Evolutionary conservation across 495 filamentous ascomycete genomes (phyloP).

Genomic region (Penicillium turbatum): DNA sequence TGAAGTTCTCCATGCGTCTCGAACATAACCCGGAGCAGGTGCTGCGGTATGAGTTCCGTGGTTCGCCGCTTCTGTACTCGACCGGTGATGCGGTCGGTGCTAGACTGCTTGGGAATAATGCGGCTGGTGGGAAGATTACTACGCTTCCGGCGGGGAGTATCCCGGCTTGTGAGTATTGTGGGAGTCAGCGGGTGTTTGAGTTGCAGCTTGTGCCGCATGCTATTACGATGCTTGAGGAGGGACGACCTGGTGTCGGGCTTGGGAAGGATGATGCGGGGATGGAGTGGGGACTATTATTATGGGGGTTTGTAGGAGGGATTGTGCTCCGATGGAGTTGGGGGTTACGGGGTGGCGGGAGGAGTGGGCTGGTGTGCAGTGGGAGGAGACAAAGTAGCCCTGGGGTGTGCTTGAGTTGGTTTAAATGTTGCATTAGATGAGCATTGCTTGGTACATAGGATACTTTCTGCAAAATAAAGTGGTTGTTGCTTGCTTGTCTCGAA

Average conservation of each 20-base stretch:
- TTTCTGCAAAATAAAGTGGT: no score
- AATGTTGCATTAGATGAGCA: background rate
- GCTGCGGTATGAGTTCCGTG: constrained; percentile 85
- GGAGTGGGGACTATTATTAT: constrained; percentile 97
- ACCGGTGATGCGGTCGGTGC: constrained; percentile 70
- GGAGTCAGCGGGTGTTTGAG: constrained; percentile 75
- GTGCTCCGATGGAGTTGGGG: constrained; percentile 50
- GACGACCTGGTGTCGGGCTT: constrained; percentile 58
- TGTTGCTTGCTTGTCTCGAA: no score
- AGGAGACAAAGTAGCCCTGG: constrained; percentile 64
- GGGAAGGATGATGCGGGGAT: constrained; percentile 68
- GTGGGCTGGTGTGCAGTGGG: constrained; percentile 97
- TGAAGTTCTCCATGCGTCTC: constrained; percentile 80
- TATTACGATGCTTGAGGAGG: constrained; percentile 82
- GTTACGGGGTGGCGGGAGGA: constrained; percentile 77
- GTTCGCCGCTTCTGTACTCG: constrained; percentile 75
- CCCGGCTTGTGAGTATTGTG: constrained; percentile 74
- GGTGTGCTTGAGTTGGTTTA: background rate
- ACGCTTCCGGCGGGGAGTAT: constrained; percentile 42
- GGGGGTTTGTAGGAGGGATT: constrained; percentile 75
- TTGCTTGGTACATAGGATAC: background rate
- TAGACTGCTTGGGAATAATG: constrained; percentile 45
- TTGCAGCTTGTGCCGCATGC: constrained; percentile 86
- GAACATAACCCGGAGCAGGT: constrained; percentile 92
- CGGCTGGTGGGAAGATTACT: constrained; percentile 20